Evolutionary conservation across 495 filamentous ascomycete species (phyloP).

Genomic region (Neurospora sp.): DNA sequence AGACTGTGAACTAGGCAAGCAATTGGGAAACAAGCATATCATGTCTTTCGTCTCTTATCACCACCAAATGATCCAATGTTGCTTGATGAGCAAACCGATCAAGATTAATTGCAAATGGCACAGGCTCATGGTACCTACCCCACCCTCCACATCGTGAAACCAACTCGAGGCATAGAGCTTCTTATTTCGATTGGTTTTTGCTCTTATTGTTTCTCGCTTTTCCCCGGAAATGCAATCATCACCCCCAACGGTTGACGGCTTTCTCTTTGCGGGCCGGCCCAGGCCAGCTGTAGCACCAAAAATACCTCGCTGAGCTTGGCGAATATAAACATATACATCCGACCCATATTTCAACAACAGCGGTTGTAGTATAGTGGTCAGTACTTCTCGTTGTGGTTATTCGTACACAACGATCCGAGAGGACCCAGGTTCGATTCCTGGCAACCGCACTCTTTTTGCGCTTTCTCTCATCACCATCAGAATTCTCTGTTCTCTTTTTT

Average conservation of each 20-base stretch:
- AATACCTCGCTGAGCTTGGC: neutral
- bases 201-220: no score
- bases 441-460: conserved; percentile 2
- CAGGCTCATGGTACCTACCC: no score
- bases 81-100: no score
- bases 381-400: conserved; percentile 8
- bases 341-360: neutral
- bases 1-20: neutral
- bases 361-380: conserved; percentile 9
- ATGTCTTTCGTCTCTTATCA: neutral
- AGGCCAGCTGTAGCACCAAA: no score
- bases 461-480: neutral
- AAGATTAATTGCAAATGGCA: no score
- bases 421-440: conserved; percentile 8
- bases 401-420: conserved; percentile 2
- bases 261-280: no score
- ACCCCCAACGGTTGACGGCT: no score
- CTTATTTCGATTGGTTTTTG: no score
- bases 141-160: no score
- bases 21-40: neutral
- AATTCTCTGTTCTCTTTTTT: no score
- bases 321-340: neutral
- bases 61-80: neutral
- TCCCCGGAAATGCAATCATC: no score
- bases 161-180: no score